A percentile compares a stretch with the other conserved stretches of the same genome.
Evolutionary conservation across 768 basidiomycete species (phyloP).

Genomic region (Tylopilus felleus): DNA sequence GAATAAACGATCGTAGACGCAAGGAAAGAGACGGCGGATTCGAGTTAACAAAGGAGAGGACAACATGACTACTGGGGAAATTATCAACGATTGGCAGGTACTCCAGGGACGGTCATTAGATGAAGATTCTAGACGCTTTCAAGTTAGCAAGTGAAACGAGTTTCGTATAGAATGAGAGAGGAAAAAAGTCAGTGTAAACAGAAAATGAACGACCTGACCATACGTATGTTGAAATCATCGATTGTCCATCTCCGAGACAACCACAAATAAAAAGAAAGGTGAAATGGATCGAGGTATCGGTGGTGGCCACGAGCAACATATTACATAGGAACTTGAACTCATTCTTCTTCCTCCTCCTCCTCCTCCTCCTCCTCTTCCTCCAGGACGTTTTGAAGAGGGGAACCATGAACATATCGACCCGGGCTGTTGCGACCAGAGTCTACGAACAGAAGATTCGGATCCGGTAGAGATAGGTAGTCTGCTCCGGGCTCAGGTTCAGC

Average conservation of each 20-base stretch:
- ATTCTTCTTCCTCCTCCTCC: constrained; percentile 64
- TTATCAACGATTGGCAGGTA: constrained; percentile 24
- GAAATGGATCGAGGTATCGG: constrained; percentile 24
- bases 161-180: constrained; percentile 4
- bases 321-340: constrained; percentile 16
- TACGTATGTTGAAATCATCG: neutral
- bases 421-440: constrained; percentile 62
- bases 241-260: constrained; percentile 13
- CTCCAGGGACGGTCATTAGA: constrained; percentile 25
- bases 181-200: neutral
- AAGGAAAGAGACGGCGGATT: neutral
- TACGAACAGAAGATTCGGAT: constrained; percentile 33
- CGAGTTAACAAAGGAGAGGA: constrained; percentile 16
- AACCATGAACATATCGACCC: constrained; percentile 75
- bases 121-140: constrained; percentile 5
- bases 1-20: neutral
- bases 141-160: constrained; percentile 15
- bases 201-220: constrained; percentile 1
- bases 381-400: constrained; percentile 80
- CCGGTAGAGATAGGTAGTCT: constrained; percentile 32
- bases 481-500: constrained; percentile 25
- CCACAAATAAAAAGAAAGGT: neutral
- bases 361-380: constrained; percentile 78
- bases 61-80: constrained; percentile 23
- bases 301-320: constrained; percentile 22